A percentile compares a stretch with the other conserved stretches of the same genome.
Evolutionary conservation across 495 filamentous ascomycete species (phyloP).

Genomic region (Neurospora africana): DNA sequence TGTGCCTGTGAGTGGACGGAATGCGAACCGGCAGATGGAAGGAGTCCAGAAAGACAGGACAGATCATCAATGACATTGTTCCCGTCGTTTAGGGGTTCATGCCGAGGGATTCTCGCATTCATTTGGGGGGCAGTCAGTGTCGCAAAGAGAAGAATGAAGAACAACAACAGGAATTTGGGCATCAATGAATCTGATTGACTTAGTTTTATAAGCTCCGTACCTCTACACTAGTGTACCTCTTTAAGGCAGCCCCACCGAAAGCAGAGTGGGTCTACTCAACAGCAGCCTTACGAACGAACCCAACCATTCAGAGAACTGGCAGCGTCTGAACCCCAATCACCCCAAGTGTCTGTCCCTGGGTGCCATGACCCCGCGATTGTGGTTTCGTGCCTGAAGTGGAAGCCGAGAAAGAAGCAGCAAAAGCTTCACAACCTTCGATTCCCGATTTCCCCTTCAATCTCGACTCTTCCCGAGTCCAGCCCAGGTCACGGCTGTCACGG

Average conservation of each 20-base stretch:
- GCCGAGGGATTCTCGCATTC: neutral
- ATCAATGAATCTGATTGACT: neutral
- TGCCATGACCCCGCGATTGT: constrained; percentile 2
- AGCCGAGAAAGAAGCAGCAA: neutral
- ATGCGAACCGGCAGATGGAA: neutral
- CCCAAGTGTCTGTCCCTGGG: neutral
- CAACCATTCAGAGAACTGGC: neutral
- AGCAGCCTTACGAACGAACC: neutral
- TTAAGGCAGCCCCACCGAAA: neutral
- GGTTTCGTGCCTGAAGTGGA: neutral
- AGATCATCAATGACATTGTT: neutral
- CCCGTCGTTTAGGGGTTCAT: neutral
- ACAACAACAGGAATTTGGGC: neutral
- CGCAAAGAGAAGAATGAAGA: neutral
- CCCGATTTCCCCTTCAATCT: neutral
- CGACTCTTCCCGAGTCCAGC: neutral
- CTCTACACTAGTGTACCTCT: neutral
- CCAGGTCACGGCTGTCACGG: too few relatives aligned
- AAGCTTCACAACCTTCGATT: neutral
- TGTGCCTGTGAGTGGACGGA: neutral
- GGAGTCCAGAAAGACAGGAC: neutral
- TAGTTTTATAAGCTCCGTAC: neutral
- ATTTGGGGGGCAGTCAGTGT: neutral
- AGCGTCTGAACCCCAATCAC: neutral
- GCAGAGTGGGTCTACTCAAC: neutral